Evolutionary conservation across 257 asterid genomes (phyloP).

Genomic region (Solanum raphanifolium): DNA sequence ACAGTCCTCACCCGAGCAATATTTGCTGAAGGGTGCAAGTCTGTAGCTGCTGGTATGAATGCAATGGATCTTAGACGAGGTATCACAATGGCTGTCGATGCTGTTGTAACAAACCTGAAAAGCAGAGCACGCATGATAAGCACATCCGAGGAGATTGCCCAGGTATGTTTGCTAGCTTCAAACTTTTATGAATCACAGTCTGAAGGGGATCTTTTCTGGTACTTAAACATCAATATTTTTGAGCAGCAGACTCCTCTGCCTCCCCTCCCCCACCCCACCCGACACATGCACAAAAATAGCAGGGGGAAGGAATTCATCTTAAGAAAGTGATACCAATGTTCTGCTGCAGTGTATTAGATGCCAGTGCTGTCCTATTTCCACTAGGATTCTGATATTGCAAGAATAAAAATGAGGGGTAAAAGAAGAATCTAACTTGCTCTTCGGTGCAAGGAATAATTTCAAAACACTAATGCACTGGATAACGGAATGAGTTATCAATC

Average conservation of each 20-base stretch:
- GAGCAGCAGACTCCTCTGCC: neutral
- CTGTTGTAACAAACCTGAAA: slow-evolving; percentile 38
- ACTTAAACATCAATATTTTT: neutral
- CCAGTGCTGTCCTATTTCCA: neutral
- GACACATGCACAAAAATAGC: neutral
- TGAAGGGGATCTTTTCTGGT: neutral
- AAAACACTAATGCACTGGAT: neutral
- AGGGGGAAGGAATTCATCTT: neutral
- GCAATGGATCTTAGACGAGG: slow-evolving; percentile 64
- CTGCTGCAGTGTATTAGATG: neutral
- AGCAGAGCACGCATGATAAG: slow-evolving; percentile 50
- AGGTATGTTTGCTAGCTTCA: slow-evolving; percentile 17
- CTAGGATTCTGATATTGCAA: neutral
- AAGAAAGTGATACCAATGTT: neutral
- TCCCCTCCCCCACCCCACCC: neutral
- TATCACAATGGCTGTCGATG: slow-evolving; percentile 47
- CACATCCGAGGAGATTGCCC: slow-evolving; percentile 52
- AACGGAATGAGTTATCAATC: neutral
- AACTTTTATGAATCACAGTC: neutral
- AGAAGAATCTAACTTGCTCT: neutral
- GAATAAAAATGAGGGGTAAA: neutral
- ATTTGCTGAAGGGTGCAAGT: slow-evolving; percentile 52
- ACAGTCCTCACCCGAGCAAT: slow-evolving; percentile 44
- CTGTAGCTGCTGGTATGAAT: slow-evolving; percentile 64
- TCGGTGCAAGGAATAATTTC: neutral